Evolutionary conservation across 495 filamentous ascomycete genomes (phyloP).

Genomic region (Penicillium cosmopolitanum): DNA sequence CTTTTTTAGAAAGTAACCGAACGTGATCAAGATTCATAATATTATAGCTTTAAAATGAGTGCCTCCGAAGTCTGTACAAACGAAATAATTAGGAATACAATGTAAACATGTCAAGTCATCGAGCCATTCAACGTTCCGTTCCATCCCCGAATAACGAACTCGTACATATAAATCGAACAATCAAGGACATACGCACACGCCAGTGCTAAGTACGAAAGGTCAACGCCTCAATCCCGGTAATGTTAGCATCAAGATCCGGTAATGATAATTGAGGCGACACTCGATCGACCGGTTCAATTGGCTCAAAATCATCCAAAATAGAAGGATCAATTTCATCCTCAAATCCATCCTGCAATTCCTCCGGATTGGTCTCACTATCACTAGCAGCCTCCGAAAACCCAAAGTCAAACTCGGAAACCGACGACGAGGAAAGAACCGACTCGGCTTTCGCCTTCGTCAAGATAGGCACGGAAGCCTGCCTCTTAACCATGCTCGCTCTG

Average conservation of each 20-base stretch:
- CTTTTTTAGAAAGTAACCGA: no score
- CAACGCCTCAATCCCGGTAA: conserved; percentile 27
- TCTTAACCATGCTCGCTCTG: neutral
- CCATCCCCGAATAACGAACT: neutral
- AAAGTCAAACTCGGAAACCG: conserved; percentile 33
- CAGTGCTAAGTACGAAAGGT: conserved; percentile 13
- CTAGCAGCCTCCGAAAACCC: conserved; percentile 24
- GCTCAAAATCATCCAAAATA: conserved; percentile 8
- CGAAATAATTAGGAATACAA: neutral
- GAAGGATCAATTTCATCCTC: conserved; percentile 8
- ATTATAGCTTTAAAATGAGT: no score
- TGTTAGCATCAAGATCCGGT: conserved; percentile 26
- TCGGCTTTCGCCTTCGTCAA: neutral
- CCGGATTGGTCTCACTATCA: conserved; percentile 23
- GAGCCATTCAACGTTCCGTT: conserved; percentile 14
- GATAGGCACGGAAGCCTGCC: neutral
- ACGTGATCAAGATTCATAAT: no score
- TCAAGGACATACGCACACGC: neutral
- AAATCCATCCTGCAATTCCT: conserved; percentile 10
- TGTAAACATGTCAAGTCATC: conserved; percentile 8
- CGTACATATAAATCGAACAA: neutral
- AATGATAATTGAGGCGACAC: conserved; percentile 24
- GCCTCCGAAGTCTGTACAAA: neutral
- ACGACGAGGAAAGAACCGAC: conserved; percentile 12
- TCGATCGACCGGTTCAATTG: conserved; percentile 15